A percentile compares a stretch with the other conserved stretches of the same genome.
phyloP scores from a whole-genome alignment of 208 protist species.

The Trypanosoma caninum region DNA sequence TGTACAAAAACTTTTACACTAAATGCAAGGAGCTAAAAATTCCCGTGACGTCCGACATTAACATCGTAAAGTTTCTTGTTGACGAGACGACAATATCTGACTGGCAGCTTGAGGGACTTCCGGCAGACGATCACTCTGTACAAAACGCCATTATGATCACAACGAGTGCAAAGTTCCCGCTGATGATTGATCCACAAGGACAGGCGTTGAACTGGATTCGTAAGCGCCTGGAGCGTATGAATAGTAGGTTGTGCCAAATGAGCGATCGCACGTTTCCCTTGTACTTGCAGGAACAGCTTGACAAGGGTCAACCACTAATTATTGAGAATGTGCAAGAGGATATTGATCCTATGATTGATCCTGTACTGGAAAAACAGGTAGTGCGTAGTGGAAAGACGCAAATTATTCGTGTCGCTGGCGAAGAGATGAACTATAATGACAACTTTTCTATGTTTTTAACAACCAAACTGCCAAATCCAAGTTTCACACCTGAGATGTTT shows the following conservation, averaged over 20 bases:
- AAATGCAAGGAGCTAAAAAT: constrained; percentile 92
- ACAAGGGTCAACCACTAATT: constrained; percentile 87
- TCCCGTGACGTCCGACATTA: constrained; percentile 91
- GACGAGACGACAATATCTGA: constrained; percentile 96
- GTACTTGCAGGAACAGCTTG: constrained; percentile 94
- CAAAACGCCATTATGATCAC: constrained; percentile 99
- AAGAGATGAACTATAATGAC: constrained; percentile 93
- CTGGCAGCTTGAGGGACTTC: constrained; percentile 98
- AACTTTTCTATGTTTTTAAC: constrained; percentile 97
- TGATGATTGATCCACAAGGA: constrained; percentile 98
- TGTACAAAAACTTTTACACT: constrained; percentile 92
- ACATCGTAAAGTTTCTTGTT: constrained; percentile 95
- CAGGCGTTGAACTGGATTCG: constrained; percentile 97
- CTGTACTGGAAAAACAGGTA: constrained; percentile 97
- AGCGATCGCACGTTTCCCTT: constrained; percentile 93
- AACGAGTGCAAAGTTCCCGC: constrained; percentile 93
- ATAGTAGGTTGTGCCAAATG: constrained; percentile 91
- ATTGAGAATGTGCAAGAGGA: constrained; percentile 98
- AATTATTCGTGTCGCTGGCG: constrained; percentile 91
- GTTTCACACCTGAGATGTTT: constrained; percentile 97
- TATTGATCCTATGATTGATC: constrained; percentile 98
- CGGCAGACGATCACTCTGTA: constrained; percentile 98
- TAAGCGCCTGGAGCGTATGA: constrained; percentile 71
- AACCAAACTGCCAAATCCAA: constrained; percentile 98
- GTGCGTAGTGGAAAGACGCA: constrained; percentile 74